A percentile compares a stretch with the other conserved stretches of the same genome.
Evolutionary conservation across 805 yeast genomes (phyloP).

Genomic region (Isabelozyma pseudorhagii): DNA sequence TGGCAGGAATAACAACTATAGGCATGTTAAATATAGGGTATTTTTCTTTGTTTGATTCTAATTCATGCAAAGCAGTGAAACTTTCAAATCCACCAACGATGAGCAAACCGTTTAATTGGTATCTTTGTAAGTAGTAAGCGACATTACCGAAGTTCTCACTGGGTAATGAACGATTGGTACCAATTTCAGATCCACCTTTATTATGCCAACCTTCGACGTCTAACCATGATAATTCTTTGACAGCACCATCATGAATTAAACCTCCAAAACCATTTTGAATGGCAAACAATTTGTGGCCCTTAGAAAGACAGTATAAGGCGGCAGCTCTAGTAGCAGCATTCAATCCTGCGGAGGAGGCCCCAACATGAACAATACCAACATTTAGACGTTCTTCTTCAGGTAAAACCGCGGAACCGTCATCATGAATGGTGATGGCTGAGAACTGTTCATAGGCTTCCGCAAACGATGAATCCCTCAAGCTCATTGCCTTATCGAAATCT

Average conservation of each 20-base stretch:
- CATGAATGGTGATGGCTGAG: slow-evolving; percentile 47
- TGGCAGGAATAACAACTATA: slow-evolving; percentile 74
- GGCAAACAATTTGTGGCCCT: slow-evolving; percentile 70
- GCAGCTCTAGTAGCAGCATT: slow-evolving; percentile 76
- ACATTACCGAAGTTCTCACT: slow-evolving; percentile 65
- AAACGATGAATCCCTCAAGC: slow-evolving; percentile 68
- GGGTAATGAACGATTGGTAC: slow-evolving; percentile 74
- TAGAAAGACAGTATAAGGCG: slow-evolving; percentile 70
- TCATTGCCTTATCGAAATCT: slow-evolving; percentile 68
- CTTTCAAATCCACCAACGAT: slow-evolving; percentile 84
- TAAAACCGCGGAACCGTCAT: slow-evolving; percentile 36
- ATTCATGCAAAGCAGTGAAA: slow-evolving; percentile 64
- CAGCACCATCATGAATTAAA: slow-evolving; percentile 58
- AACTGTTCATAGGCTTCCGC: slow-evolving; percentile 61
- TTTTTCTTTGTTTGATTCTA: slow-evolving; percentile 54
- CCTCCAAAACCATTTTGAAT: slow-evolving; percentile 77
- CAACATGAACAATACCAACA: slow-evolving; percentile 71
- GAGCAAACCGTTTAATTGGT: slow-evolving; percentile 65
- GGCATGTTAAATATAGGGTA: slow-evolving; percentile 77
- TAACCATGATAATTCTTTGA: slow-evolving; percentile 61
- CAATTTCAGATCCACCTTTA: slow-evolving; percentile 77
- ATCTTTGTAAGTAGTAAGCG: slow-evolving; percentile 70
- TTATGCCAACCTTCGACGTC: slow-evolving; percentile 72
- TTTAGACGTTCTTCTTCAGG: slow-evolving; percentile 53
- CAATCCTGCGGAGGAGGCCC: slow-evolving; percentile 79